These are phyloP conservation scores for Saccharomycopsis synnaedendra DNA, from an alignment of 805 yeast genomes.

Conservation along the genomic window DNA sequence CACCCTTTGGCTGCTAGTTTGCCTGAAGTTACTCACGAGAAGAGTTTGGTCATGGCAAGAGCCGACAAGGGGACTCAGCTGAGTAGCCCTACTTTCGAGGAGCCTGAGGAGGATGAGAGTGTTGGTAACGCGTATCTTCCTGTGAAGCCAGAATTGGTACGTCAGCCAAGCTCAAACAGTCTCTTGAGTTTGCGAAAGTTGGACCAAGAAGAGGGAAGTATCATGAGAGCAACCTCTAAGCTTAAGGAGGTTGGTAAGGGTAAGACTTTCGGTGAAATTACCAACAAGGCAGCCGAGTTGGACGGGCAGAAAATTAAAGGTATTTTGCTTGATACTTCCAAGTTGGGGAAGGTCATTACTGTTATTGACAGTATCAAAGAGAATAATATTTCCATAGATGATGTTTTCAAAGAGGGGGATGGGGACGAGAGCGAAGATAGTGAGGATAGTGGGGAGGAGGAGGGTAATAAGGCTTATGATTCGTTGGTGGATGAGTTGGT, in stretches of 20 bases:
- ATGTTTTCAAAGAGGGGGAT: constrained; percentile 22
- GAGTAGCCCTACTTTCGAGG: neutral
- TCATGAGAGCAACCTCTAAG: constrained; percentile 19
- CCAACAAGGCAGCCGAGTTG: constrained; percentile 14
- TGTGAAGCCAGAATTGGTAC: neutral
- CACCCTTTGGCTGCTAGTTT: neutral
- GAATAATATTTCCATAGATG: constrained; percentile 30
- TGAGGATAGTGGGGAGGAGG: constrained; percentile 19
- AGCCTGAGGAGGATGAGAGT: neutral
- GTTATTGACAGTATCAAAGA: constrained; percentile 29
- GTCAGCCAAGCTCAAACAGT: neutral
- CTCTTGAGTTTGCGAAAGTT: constrained; percentile 4
- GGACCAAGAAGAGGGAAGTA: constrained; percentile 20
- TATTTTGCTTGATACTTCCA: constrained; percentile 25
- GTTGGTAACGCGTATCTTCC: neutral
- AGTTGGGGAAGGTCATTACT: constrained; percentile 27
- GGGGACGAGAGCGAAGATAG: constrained; percentile 11
- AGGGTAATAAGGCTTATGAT: constrained; percentile 28
- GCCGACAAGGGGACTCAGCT: neutral
- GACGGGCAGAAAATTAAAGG: constrained; percentile 28
- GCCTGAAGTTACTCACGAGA: neutral
- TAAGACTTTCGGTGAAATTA: neutral
- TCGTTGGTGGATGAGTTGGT: constrained; percentile 29
- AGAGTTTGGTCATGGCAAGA: neutral
- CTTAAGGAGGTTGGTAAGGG: neutral